Evolutionary conservation across 306 rosid species (phyloP).

Genomic region (Albizia julibrissin): DNA sequence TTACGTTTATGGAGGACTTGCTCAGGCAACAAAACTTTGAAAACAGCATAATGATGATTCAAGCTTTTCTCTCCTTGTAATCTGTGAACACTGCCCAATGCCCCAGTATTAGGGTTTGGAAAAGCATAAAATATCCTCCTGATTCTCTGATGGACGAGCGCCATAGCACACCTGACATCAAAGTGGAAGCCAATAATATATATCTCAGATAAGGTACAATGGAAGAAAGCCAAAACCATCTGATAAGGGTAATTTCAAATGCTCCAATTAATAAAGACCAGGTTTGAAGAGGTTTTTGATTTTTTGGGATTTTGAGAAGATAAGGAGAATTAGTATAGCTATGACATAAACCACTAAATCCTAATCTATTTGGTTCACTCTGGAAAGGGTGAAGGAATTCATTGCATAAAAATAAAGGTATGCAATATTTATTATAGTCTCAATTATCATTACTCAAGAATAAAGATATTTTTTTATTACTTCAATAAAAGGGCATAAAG

Average conservation of each 20-base stretch:
- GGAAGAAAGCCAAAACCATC: conserved; percentile 11
- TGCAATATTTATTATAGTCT: not conserved
- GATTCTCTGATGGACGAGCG: conserved; percentile 88
- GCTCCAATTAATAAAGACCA: not conserved
- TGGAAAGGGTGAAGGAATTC: not conserved
- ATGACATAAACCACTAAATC: not conserved
- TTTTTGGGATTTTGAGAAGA: not conserved
- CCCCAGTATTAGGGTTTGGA: conserved; percentile 79
- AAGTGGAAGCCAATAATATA: not conserved
- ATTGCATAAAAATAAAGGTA: not conserved
- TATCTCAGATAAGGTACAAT: conserved; percentile 18
- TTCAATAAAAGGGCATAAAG: not conserved
- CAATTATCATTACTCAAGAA: not conserved
- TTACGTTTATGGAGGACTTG: conserved; percentile 41
- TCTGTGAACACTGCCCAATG: conserved; percentile 80
- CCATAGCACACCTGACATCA: conserved; percentile 90
- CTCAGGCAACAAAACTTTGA: conserved; percentile 72
- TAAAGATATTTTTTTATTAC: not conserved
- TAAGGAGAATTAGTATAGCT: conserved; percentile 27
- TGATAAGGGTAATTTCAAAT: conserved; percentile 23
- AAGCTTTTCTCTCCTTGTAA: conserved; percentile 87
- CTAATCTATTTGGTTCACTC: not conserved
- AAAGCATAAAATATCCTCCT: conserved; percentile 85
- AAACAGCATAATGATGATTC: conserved; percentile 91
- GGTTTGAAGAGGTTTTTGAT: not conserved